phyloP scores from a whole-genome alignment of 1,284 basidiomycete species.

The Exobasidium cylindrosporum region DNA sequence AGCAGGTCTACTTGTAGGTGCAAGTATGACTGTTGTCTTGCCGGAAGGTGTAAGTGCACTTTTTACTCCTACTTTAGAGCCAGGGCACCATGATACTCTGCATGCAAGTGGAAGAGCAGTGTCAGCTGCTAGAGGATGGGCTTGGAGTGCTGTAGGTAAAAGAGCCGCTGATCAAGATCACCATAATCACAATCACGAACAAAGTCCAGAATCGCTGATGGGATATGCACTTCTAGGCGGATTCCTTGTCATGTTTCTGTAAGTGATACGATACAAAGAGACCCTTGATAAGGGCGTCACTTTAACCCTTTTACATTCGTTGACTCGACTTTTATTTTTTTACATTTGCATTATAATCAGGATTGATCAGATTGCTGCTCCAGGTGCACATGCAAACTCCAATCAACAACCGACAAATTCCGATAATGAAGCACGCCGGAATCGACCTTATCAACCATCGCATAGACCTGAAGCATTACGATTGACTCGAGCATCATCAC shows the following conservation, averaged over 20 bases:
- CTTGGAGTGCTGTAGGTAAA: neutral
- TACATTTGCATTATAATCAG: no score
- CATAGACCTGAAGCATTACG: conserved; percentile 4
- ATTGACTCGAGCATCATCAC: conserved; percentile 6
- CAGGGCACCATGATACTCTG: neutral
- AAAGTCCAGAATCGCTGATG: conserved; percentile 31
- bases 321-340: neutral
- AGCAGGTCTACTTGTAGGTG: conserved; percentile 49
- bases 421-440: neutral
- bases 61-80: conserved; percentile 15
- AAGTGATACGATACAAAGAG: conserved; percentile 2
- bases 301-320: neutral
- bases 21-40: conserved; percentile 49
- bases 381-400: conserved; percentile 8
- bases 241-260: conserved; percentile 47
- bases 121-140: neutral
- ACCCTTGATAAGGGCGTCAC: no score
- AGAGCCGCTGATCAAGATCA: conserved; percentile 26
- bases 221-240: conserved; percentile 44
- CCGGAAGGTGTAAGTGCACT: conserved; percentile 43
- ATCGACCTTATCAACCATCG: conserved; percentile 6
- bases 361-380: conserved; percentile 18
- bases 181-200: conserved; percentile 15
- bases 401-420: neutral
- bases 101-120: neutral